phyloP scores from a whole-genome alignment of 805 yeast genomes.

The Maudiozyma serrabonitensis region DNA sequence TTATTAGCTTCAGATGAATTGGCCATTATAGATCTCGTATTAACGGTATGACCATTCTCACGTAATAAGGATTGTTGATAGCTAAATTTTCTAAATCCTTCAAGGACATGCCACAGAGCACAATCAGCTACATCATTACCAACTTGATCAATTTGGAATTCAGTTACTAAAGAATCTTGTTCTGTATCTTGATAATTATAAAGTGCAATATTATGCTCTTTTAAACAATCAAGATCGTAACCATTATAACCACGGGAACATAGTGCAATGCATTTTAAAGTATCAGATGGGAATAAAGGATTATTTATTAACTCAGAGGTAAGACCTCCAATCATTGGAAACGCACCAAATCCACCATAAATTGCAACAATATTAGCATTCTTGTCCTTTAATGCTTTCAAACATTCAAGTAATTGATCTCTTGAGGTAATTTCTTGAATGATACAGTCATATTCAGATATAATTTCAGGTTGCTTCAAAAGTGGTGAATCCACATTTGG shows the following conservation, averaged over 20 bases:
- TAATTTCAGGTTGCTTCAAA: neutral
- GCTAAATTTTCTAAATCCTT: conserved; percentile 45
- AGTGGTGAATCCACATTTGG: neutral
- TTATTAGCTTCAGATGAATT: conserved; percentile 1
- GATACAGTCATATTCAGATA: conserved; percentile 8
- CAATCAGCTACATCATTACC: conserved; percentile 60
- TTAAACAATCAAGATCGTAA: conserved; percentile 36
- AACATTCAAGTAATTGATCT: conserved; percentile 10
- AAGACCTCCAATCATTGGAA: conserved; percentile 42
- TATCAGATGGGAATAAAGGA: conserved; percentile 31
- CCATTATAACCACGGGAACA: conserved; percentile 53
- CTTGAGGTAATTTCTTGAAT: conserved; percentile 9
- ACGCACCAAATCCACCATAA: conserved; percentile 53
- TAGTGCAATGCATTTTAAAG: conserved; percentile 39
- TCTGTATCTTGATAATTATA: conserved; percentile 32
- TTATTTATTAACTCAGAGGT: conserved; percentile 33
- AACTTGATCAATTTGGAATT: conserved; percentile 31
- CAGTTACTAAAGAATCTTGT: conserved; percentile 1
- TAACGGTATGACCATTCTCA: conserved; percentile 32
- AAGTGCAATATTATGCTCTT: conserved; percentile 32
- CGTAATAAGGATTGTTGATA: conserved; percentile 20
- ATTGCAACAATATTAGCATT: conserved; percentile 33
- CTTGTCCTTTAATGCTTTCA: conserved; percentile 5
- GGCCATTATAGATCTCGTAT: conserved; percentile 29
- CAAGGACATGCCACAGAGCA: conserved; percentile 46